A percentile compares a stretch with the other conserved stretches of the same genome.
Conservation (phyloP, 2,329 filamentous ascomycete genomes). For the Sporothrix dimorphospora region DNA sequence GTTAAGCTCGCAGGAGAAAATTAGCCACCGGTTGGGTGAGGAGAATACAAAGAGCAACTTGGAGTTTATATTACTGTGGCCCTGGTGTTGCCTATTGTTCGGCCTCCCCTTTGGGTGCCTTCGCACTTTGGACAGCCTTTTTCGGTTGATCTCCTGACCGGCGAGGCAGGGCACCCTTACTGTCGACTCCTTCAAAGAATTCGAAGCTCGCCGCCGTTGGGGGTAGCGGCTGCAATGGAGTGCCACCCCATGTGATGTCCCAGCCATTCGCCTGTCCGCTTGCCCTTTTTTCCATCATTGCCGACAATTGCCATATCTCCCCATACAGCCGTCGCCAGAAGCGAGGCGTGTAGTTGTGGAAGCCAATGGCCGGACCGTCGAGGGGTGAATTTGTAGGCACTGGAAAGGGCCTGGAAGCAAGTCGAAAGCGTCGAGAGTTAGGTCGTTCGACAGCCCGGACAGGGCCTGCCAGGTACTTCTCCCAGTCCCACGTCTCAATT, state of each 20-base stretch:
- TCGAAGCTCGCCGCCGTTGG: constrained; percentile 44
- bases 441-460: constrained; percentile 46
- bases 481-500: constrained; percentile 47
- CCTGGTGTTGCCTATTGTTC: background rate
- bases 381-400: constrained; percentile 35
- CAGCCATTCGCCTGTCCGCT: constrained; percentile 32
- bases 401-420: constrained; percentile 23
- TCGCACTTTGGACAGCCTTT: background rate
- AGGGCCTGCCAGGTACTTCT: constrained; percentile 46
- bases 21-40: background rate
- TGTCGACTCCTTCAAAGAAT: constrained; percentile 55
- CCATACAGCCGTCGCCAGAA: constrained; percentile 54
- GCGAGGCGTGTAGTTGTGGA: constrained; percentile 45
- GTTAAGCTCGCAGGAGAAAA: constrained; percentile 55
- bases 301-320: constrained; percentile 50
- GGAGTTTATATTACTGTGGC: background rate
- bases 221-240: constrained; percentile 37
- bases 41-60: background rate
- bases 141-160: background rate
- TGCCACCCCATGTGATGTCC: constrained; percentile 53
- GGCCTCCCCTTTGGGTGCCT: background rate
- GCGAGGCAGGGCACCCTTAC: constrained; percentile 34
- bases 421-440: constrained; percentile 41
- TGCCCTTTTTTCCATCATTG: constrained; percentile 45
- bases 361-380: constrained; percentile 40